Evolutionary conservation across 2,329 filamentous ascomycete genomes (phyloP).

Genomic region (Fusarium sp.): DNA sequence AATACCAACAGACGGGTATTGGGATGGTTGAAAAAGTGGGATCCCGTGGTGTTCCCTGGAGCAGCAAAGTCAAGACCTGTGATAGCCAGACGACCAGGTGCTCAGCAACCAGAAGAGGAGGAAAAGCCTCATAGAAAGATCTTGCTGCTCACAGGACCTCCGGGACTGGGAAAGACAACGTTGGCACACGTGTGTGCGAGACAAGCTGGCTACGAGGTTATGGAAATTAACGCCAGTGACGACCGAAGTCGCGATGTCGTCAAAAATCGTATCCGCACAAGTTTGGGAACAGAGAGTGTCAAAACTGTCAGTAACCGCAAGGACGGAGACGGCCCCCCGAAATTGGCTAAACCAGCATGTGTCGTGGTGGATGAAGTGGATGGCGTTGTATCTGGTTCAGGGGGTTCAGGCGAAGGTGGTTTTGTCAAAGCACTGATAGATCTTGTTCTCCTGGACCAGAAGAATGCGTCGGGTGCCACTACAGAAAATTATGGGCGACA

Average conservation of each 20-base stretch:
- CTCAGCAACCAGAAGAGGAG: conserved; percentile 63
- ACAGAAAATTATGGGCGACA: conserved; percentile 47
- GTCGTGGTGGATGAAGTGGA: conserved; percentile 97
- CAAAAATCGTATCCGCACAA: conserved; percentile 88
- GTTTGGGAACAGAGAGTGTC: conserved; percentile 93
- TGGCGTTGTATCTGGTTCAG: conserved; percentile 85
- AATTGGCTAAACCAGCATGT: conserved; percentile 86
- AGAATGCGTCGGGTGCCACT: conserved; percentile 63
- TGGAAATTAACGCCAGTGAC: conserved; percentile 98
- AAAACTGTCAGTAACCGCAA: conserved; percentile 74
- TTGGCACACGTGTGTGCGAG: conserved; percentile 94
- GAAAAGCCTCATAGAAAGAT: conserved; percentile 88
- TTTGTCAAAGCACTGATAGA: conserved; percentile 97
- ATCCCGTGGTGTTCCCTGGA: conserved; percentile 89
- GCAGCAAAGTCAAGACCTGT: conserved; percentile 68
- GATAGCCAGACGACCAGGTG: conserved; percentile 54
- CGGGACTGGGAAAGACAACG: conserved; percentile 95
- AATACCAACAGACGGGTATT: conserved; percentile 90
- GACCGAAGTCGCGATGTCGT: conserved; percentile 92
- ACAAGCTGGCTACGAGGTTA: conserved; percentile 94
- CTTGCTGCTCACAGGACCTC: conserved; percentile 87
- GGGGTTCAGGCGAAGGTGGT: conserved; percentile 84
- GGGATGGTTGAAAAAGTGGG: conserved; percentile 95
- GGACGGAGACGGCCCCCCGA: conserved; percentile 67
- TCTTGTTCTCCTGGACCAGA: conserved; percentile 85